phyloP scores from a whole-genome alignment of 208 protist genomes.

The Crithidia brevicula region DNA sequence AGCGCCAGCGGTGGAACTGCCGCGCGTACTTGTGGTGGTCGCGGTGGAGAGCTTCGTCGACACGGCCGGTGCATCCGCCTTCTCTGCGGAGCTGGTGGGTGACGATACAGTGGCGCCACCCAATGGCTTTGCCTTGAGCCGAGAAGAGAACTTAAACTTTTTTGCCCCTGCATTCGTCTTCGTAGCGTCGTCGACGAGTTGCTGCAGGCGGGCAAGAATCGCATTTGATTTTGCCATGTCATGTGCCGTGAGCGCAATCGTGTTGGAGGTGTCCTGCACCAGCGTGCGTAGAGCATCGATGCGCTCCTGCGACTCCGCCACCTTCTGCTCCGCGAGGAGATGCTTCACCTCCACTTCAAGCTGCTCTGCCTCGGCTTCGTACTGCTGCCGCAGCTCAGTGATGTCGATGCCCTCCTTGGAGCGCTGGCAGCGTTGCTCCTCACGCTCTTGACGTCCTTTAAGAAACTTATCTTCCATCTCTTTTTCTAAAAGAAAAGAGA shows the following conservation, averaged over 20 bases:
- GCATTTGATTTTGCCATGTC: conserved; percentile 82
- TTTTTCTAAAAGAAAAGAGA: no score
- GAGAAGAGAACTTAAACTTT: conserved; percentile 70
- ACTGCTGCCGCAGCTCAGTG: conserved; percentile 55
- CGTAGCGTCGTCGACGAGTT: conserved; percentile 48
- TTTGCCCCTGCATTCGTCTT: conserved; percentile 12
- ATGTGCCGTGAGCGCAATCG: conserved; percentile 62
- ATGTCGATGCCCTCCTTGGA: conserved; percentile 37
- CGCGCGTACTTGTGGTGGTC: background rate
- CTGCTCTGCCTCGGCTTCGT: conserved; percentile 53
- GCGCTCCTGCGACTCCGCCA: conserved; percentile 45
- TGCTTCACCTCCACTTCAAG: conserved; percentile 44
- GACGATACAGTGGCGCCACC: background rate
- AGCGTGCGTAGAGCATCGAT: conserved; percentile 51
- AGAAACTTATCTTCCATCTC: conserved; percentile 79
- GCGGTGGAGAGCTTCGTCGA: background rate
- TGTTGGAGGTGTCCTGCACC: conserved; percentile 66
- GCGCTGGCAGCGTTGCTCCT: conserved; percentile 54
- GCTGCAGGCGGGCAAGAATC: conserved; percentile 66
- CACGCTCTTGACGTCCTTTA: conserved; percentile 66
- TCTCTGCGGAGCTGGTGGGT: background rate
- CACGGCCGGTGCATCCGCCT: background rate
- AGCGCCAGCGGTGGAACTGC: conserved; percentile 8
- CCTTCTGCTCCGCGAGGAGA: conserved; percentile 25
- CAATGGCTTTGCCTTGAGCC: conserved; percentile 14